Percentiles rank a stretch among this genome's conserved stretches.
phyloP scores from a whole-genome alignment of 148 eudicot species.

The Camellia japonica region DNA sequence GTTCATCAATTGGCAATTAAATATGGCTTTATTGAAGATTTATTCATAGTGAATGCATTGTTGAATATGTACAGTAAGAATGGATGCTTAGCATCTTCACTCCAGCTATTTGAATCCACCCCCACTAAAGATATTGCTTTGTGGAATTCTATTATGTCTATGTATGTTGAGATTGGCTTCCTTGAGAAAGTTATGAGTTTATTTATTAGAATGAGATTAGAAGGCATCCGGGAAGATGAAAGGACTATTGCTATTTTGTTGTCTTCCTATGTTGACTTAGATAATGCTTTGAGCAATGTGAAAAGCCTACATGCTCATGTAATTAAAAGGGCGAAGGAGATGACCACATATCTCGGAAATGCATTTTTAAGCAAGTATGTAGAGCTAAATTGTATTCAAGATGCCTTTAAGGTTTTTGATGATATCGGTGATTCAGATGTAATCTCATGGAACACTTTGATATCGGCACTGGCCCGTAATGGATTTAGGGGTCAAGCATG shows the following conservation, averaged over 20 bases:
- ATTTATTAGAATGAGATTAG: constrained; percentile 33
- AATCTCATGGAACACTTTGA: constrained; percentile 41
- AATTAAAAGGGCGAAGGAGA: constrained; percentile 30
- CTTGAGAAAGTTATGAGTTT: constrained; percentile 30
- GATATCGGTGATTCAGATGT: constrained; percentile 28
- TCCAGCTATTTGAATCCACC: constrained; percentile 34
- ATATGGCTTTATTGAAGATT: constrained; percentile 26
- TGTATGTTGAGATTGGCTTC: constrained; percentile 24
- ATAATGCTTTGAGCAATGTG: constrained; percentile 21
- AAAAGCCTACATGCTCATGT: constrained; percentile 38
- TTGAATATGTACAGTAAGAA: constrained; percentile 32
- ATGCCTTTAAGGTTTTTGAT: constrained; percentile 28
- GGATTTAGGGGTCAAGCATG: constrained; percentile 33
- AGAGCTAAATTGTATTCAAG: constrained; percentile 20
- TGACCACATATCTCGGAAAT: constrained; percentile 23
- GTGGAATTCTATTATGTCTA: constrained; percentile 48
- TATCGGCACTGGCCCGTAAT: constrained; percentile 29
- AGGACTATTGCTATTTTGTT: constrained; percentile 32
- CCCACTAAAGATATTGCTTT: constrained; percentile 33
- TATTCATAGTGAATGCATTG: constrained; percentile 34
- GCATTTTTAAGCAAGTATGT: constrained; percentile 41
- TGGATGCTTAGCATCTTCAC: constrained; percentile 29
- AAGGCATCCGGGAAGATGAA: constrained; percentile 34
- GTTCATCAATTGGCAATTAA: constrained; percentile 47
- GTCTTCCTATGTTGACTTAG: constrained; percentile 27